Evolutionary conservation across 345 rosid species (phyloP).

Genomic region (Fremontodendron californicum): DNA sequence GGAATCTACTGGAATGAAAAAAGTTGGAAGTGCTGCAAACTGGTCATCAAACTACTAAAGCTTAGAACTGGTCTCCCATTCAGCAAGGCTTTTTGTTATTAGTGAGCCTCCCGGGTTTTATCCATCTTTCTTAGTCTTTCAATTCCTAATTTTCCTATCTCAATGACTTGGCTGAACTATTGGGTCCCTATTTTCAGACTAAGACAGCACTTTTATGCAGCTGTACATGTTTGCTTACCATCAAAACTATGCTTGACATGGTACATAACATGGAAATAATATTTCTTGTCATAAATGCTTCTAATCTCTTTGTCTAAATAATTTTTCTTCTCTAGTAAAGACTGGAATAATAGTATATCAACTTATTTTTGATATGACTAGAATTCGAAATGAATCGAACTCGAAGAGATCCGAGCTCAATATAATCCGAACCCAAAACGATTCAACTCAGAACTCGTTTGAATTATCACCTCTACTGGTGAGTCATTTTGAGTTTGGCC

Average conservation of each 20-base stretch:
- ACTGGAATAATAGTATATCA: too few species aligned
- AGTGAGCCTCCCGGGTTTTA: slow-evolving; percentile 17
- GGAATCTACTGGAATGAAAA: slow-evolving; percentile 66
- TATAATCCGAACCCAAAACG: too few species aligned
- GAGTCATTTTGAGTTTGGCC: too few species aligned
- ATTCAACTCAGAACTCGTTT: too few species aligned
- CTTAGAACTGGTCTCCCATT: not conserved
- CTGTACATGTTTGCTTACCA: slow-evolving; percentile 29
- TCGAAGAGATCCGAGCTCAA: too few species aligned
- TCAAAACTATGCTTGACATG: slow-evolving; percentile 19
- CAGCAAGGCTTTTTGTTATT: slow-evolving; percentile 18
- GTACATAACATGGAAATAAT: slow-evolving; percentile 28
- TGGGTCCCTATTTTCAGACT: not conserved
- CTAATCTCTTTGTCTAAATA: not conserved
- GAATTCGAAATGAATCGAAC: too few species aligned
- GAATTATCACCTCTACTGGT: too few species aligned
- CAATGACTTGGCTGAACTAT: slow-evolving; percentile 14
- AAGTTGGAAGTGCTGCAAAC: slow-evolving; percentile 87
- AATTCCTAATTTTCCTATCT: not conserved
- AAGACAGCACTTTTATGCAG: slow-evolving; percentile 15
- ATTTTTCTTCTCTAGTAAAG: too few species aligned
- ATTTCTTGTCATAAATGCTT: not conserved
- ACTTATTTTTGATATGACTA: too few species aligned
- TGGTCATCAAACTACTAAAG: slow-evolving; percentile 73
- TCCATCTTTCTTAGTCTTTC: not conserved